Conservation (phyloP, 2,329 filamentous ascomycete species). For the Pseudohalonectria lignicola region DNA sequence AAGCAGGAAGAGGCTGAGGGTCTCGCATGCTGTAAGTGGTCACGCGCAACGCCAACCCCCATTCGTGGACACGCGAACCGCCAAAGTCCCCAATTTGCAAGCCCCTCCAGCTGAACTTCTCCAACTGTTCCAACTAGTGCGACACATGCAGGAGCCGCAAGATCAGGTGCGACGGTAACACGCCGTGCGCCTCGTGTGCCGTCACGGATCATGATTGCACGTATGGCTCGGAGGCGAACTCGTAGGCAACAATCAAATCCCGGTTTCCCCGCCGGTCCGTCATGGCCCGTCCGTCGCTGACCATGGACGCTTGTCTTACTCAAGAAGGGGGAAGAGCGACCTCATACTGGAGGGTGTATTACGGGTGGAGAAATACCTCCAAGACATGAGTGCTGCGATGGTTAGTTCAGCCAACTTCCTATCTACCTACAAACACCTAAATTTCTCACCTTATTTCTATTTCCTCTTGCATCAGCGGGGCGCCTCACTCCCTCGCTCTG, state of each 20-base stretch:
- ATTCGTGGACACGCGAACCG: too few species aligned
- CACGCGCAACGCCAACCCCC: too few species aligned
- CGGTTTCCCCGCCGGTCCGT: not conserved
- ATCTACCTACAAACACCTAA: too few species aligned
- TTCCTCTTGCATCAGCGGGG: too few species aligned
- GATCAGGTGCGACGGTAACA: constrained; percentile 4
- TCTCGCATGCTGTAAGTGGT: constrained; percentile 3
- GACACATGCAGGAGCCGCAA: constrained; percentile 3
- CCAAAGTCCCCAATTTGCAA: not conserved
- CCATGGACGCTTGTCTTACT: not conserved
- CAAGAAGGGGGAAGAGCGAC: constrained; percentile 27
- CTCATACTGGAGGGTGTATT: constrained; percentile 38
- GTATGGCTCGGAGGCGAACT: constrained; percentile 4
- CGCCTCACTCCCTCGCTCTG: too few species aligned
- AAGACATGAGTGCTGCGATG: constrained; percentile 29
- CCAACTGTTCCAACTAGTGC: not conserved
- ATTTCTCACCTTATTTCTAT: too few species aligned
- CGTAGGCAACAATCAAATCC: not conserved
- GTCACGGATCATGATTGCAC: constrained; percentile 4
- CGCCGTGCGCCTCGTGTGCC: constrained; percentile 2
- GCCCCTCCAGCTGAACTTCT: not conserved
- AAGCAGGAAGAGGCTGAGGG: constrained; percentile 2
- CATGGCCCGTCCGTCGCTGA: not conserved
- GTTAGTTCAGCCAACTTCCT: constrained; percentile 14
- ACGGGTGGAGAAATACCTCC: constrained; percentile 32